Base-by-base conservation (phyloP, 148 eudicot genomes). In the Rhododendron kiyosumense region DNA sequence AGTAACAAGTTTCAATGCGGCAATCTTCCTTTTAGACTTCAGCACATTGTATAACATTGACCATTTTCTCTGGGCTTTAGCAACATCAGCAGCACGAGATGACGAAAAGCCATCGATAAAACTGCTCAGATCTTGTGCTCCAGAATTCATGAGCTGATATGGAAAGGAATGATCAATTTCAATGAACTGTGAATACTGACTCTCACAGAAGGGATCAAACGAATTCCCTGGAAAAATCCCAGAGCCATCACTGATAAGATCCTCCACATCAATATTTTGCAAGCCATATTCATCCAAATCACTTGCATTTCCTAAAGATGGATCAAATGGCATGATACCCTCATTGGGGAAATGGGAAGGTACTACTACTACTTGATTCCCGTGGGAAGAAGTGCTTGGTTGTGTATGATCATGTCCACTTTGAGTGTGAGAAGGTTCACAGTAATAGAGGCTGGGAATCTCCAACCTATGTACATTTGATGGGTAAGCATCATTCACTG, bases 271-370 rank as follows among this genome's bases (percentile, higher is more conserved):
- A 5, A 5, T 41, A 41, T 41, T 41, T 41, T 41, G 43, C 43
- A 41, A 41, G 43, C 7, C 7, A 41, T 41, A 41, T 41, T 41
- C 43, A 41, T 41, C 0, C 45, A 41, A 41, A 41, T 41, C 45
- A 41, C 45, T 41, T 41, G 45, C 82, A 77, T 92, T 83, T 69
- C 89, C 96, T 17, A 15, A 41, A 76, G 45, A 90, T 65, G 8
- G 98, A 85, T 81, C 84, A 95, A 22, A 94, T 88, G 17, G 91
- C 89, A 43, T 85, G 43, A 88, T 86, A 84, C 91, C 92, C 3
- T 7, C 30, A 24, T 63, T 4, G 13, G 28, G 3, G 24, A 24
- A 63, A 3, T 63, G 1, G 41, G 38, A 38, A 76, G 79, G 41
- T 34, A 6, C 24, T 7, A 32, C 46, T 75, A 36, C 38, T 38